Conservation (phyloP, 1,284 basidiomycete species). For the Cutaneotrichosporon sp. region DNA sequence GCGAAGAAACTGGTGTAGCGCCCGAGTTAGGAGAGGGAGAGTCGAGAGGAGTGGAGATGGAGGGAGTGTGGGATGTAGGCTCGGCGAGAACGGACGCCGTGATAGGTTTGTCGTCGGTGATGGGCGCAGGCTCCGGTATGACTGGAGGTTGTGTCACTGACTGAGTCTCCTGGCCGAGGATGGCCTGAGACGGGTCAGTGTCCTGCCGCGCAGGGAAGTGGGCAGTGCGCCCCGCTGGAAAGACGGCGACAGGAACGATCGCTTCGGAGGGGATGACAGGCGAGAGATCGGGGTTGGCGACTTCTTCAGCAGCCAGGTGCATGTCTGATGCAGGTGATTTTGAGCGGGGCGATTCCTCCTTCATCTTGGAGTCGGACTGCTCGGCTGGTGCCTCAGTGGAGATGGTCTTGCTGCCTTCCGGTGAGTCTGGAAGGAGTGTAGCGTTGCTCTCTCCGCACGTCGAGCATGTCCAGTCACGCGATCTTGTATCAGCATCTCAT, state of each 20-base stretch:
- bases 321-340: neutral
- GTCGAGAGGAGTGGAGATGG: neutral
- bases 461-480: conserved; percentile 76
- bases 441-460: conserved; percentile 68
- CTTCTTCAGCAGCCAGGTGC: neutral
- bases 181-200: neutral
- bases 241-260: neutral
- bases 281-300: conserved; percentile 11
- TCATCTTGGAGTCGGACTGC: no score
- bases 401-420: neutral
- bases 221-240: neutral
- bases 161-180: neutral
- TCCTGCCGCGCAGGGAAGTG: neutral
- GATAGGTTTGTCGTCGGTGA: neutral
- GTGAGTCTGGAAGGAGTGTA: conserved; percentile 59
- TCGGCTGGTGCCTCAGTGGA: no score
- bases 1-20: neutral
- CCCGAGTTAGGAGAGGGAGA: neutral
- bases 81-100: neutral
- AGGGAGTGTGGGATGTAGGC: neutral
- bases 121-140: neutral
- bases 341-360: neutral
- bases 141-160: neutral
- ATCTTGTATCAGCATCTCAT: conserved; percentile 57
- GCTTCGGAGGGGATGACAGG: conserved; percentile 6